These are phyloP conservation scores for Rhynchosporium secalis DNA, from an alignment of 2,329 filamentous ascomycete genomes.

Conservation along the genomic window DNA sequence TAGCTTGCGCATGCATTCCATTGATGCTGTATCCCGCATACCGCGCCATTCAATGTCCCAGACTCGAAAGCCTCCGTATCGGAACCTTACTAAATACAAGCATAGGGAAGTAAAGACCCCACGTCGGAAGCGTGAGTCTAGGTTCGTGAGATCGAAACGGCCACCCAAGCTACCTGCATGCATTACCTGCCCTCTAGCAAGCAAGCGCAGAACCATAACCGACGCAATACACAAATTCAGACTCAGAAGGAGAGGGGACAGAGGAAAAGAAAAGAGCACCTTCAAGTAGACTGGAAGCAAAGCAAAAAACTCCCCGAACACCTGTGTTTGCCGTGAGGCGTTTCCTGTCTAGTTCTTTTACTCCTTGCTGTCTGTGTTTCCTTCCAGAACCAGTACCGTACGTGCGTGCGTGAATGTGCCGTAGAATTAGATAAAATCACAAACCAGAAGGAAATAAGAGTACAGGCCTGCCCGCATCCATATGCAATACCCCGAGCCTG, in stretches of 20 bases:
- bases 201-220: not conserved
- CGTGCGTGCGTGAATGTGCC: conserved; percentile 6
- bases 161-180: not conserved
- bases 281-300: not conserved
- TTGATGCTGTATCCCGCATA: not conserved
- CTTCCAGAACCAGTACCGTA: conserved; percentile 8
- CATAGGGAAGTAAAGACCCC: not conserved
- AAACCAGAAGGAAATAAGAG: conserved; percentile 22
- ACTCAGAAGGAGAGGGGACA: not conserved
- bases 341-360: conserved; percentile 35
- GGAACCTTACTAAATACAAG: not conserved
- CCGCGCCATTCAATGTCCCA: conserved; percentile 3
- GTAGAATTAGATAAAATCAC: conserved; percentile 11
- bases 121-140: too few species aligned
- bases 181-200: too few species aligned
- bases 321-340: conserved; percentile 35
- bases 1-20: not conserved
- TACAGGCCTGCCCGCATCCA: conserved; percentile 21
- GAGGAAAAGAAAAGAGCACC: conserved; percentile 4
- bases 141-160: not conserved
- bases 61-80: conserved; percentile 1
- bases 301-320: conserved; percentile 28
- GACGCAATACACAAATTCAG: not conserved
- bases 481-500: conserved; percentile 1
- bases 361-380: conserved; percentile 23